Conservation (phyloP, 208 protist genomes). For the Porcisia hertigi region DNA sequence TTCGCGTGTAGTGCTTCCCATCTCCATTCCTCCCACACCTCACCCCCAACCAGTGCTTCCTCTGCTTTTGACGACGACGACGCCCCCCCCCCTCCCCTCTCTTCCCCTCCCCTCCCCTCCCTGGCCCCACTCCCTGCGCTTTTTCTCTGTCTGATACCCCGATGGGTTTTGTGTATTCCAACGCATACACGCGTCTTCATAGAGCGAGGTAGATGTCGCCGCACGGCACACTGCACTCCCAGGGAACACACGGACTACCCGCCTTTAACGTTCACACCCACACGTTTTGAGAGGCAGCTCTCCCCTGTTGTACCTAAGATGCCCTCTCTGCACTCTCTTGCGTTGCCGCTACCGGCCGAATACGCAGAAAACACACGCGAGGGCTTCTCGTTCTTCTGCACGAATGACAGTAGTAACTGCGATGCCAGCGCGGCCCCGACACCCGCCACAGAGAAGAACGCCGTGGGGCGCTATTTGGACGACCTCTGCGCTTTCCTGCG, state of each 20-base stretch:
- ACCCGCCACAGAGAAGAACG: conserved; percentile 12
- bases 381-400: conserved; percentile 45
- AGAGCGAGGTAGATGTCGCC: not conserved
- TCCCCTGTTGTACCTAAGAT: not conserved
- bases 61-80: no score
- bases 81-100: not conserved
- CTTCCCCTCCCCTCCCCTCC: not conserved
- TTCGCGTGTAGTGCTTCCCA: no score
- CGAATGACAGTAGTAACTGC: not conserved
- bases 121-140: not conserved
- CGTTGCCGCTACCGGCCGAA: conserved; percentile 59
- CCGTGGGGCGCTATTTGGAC: conserved; percentile 62
- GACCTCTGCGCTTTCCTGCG: conserved; percentile 65
- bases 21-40: no score
- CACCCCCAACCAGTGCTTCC: no score
- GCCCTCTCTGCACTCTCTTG: conserved; percentile 41
- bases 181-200: not conserved
- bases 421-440: not conserved
- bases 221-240: not conserved
- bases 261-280: not conserved
- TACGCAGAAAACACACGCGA: conserved; percentile 35
- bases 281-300: not conserved
- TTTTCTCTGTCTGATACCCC: not conserved
- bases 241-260: not conserved
- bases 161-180: not conserved